Evolutionary conservation across 2,329 filamentous ascomycete species (phyloP).

Genomic region (Penicillium sp.): DNA sequence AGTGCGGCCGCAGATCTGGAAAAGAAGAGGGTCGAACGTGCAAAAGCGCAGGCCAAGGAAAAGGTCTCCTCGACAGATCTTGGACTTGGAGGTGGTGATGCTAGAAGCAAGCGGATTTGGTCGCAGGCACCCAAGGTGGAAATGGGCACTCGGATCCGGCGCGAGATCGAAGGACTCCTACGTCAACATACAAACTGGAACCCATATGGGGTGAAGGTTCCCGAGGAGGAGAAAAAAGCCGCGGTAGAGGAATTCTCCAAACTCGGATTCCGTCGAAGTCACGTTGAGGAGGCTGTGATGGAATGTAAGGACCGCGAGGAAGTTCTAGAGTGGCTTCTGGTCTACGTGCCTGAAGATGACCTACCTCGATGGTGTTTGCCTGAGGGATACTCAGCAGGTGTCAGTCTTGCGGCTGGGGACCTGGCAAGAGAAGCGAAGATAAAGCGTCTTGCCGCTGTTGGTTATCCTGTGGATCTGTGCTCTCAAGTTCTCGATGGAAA

Average conservation of each 20-base stretch:
- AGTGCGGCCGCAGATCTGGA: slow-evolving; percentile 73
- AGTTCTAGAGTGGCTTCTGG: slow-evolving; percentile 90
- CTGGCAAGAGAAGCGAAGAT: slow-evolving; percentile 78
- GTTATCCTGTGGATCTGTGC: slow-evolving; percentile 84
- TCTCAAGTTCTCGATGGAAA: slow-evolving; percentile 72
- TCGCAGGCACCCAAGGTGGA: slow-evolving; percentile 84
- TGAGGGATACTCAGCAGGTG: slow-evolving; percentile 85
- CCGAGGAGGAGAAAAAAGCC: slow-evolving; percentile 54
- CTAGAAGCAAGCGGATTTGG: slow-evolving; percentile 70
- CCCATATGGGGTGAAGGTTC: slow-evolving; percentile 69
- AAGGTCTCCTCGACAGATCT: slow-evolving; percentile 66
- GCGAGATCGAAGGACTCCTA: slow-evolving; percentile 76
- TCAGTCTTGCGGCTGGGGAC: slow-evolving; percentile 81
- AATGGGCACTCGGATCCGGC: slow-evolving; percentile 79
- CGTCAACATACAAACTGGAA: slow-evolving; percentile 85
- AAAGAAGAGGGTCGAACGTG: slow-evolving; percentile 75
- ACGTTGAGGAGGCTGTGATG: slow-evolving; percentile 82
- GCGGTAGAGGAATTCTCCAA: slow-evolving; percentile 72
- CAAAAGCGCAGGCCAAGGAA: slow-evolving; percentile 60
- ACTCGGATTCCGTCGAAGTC: slow-evolving; percentile 86
- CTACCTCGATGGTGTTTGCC: slow-evolving; percentile 90
- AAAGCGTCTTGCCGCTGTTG: slow-evolving; percentile 76
- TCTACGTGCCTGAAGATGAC: slow-evolving; percentile 96
- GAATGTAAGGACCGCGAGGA: slow-evolving; percentile 92
- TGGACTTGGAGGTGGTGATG: slow-evolving; percentile 42